Percentiles rank a stretch among this genome's conserved stretches.
Evolutionary conservation across 768 basidiomycete species (phyloP).

Genomic region (Amylocystis lapponica): DNA sequence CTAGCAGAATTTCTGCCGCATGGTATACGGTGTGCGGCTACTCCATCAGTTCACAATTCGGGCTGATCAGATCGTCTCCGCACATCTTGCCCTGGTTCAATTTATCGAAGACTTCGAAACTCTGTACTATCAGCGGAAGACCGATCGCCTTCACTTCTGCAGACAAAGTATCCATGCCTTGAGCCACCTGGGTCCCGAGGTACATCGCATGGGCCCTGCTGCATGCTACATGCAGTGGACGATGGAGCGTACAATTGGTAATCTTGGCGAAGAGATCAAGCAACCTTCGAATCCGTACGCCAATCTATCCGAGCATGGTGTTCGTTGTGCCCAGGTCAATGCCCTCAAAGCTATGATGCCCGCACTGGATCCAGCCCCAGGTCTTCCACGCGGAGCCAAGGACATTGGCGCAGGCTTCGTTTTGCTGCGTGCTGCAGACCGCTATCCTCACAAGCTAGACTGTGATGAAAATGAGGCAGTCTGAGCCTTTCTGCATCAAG

Average conservation of each 20-base stretch:
- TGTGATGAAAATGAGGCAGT: not conserved
- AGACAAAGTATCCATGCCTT: constrained; percentile 28
- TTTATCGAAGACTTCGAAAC: constrained; percentile 31
- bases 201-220: constrained; percentile 13
- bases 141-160: constrained; percentile 27
- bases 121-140: constrained; percentile 27
- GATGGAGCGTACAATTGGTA: constrained; percentile 23
- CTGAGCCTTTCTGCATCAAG: not conserved
- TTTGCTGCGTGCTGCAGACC: not conserved
- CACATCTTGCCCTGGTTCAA: constrained; percentile 16
- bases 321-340: constrained; percentile 17
- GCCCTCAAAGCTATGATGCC: constrained; percentile 12
- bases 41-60: constrained; percentile 15
- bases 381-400: not conserved
- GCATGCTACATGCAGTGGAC: constrained; percentile 12
- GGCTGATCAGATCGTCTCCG: constrained; percentile 8
- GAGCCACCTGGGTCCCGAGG: constrained; percentile 24
- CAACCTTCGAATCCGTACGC: constrained; percentile 22
- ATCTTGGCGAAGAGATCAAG: constrained; percentile 19
- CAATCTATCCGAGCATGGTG: constrained; percentile 19
- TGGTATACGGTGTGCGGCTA: constrained; percentile 18
- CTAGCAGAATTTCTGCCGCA: constrained; percentile 24
- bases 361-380: not conserved
- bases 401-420: not conserved
- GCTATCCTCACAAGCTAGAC: not conserved